A percentile compares a stretch with the other conserved stretches of the same genome.
phyloP scores from a whole-genome alignment of 306 rosid species.

The Citrullus mucosospermus region DNA sequence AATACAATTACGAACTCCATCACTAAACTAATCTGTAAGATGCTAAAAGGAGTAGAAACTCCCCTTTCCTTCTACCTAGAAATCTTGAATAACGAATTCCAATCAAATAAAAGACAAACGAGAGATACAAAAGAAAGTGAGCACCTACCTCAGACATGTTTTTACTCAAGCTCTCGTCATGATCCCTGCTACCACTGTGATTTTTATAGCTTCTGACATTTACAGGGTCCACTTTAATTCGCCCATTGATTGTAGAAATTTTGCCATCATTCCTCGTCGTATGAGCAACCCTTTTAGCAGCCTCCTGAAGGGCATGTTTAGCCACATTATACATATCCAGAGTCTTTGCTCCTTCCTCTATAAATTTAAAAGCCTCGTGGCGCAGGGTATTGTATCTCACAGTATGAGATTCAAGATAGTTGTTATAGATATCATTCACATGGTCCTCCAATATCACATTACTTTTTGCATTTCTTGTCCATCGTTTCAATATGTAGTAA shows the following conservation, averaged over 20 bases:
- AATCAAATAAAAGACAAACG: not conserved
- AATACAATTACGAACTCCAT: not conserved
- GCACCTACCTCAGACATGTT: conserved; percentile 65
- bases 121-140: conserved; percentile 5
- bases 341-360: conserved; percentile 73
- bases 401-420: conserved; percentile 93
- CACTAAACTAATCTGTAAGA: not conserved
- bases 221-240: conserved; percentile 30
- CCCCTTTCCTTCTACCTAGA: not conserved
- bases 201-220: conserved; percentile 29
- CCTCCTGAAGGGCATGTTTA: conserved; percentile 55
- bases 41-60: not conserved
- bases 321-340: conserved; percentile 59
- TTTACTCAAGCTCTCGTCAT: conserved; percentile 41
- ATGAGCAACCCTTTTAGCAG: conserved; percentile 52
- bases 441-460: conserved; percentile 76
- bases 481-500: conserved; percentile 85
- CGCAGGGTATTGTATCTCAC: conserved; percentile 87
- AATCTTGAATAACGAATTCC: not conserved
- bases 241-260: conserved; percentile 45
- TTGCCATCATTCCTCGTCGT: conserved; percentile 43
- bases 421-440: conserved; percentile 51
- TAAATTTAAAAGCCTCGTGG: conserved; percentile 71
- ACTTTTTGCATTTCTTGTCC: conserved; percentile 99
- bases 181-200: conserved; percentile 25